Conservation (phyloP, 257 asterid species). For the Voacanga thouarsii region DNA sequence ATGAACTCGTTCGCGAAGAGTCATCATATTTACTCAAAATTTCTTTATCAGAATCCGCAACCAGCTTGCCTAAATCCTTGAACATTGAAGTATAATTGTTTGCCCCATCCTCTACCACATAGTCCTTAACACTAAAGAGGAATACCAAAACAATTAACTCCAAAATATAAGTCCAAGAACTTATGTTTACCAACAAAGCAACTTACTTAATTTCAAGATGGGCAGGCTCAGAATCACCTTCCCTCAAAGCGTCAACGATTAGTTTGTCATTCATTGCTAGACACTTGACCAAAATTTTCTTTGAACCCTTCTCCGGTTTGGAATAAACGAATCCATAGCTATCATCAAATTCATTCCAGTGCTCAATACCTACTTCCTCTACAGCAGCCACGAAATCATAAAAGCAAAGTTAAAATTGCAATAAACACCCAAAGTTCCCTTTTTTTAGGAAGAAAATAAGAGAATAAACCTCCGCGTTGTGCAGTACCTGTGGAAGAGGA, state of each 20-base stretch:
- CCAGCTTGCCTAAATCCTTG: slow-evolving; percentile 67
- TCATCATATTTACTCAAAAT: slow-evolving; percentile 37
- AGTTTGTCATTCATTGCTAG: slow-evolving; percentile 63
- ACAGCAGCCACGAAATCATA: slow-evolving; percentile 5
- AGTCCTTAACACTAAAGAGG: slow-evolving; percentile 47
- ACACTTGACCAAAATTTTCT: slow-evolving; percentile 67
- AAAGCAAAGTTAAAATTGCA: neutral
- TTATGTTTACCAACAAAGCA: neutral
- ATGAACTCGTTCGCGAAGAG: slow-evolving; percentile 29
- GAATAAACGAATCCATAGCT: slow-evolving; percentile 69
- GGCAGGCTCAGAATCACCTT: slow-evolving; percentile 51
- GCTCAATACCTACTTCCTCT: slow-evolving; percentile 75
- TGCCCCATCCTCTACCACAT: slow-evolving; percentile 38
- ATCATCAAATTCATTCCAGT: slow-evolving; percentile 67
- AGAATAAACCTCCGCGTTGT: too few species aligned
- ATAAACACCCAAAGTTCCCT: neutral
- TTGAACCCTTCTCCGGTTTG: slow-evolving; percentile 47
- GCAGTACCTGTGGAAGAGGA: slow-evolving; percentile 49
- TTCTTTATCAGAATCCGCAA: slow-evolving; percentile 37
- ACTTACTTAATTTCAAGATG: slow-evolving; percentile 65
- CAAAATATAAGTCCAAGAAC: neutral
- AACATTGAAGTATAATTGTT: slow-evolving; percentile 49
- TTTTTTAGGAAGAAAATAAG: neutral
- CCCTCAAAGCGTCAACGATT: slow-evolving; percentile 61
- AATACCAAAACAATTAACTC: neutral